Evolutionary conservation across 1,284 basidiomycete genomes (phyloP).

Genomic region (Rhodotorula sp.): DNA sequence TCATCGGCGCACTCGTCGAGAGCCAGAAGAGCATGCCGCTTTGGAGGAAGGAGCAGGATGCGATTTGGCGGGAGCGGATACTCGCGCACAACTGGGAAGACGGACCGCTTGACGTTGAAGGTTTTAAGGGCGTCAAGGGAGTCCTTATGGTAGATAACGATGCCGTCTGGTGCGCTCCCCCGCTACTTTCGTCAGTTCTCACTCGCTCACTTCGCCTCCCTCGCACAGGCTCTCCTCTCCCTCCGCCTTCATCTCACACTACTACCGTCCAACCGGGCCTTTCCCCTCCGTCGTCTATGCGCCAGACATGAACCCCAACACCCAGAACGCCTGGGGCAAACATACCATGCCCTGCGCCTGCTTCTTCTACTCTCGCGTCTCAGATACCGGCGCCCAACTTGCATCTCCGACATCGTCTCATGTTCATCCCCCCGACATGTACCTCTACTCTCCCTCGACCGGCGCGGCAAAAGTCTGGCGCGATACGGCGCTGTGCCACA

Average conservation of each 20-base stretch:
- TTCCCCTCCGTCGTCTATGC: slow-evolving; percentile 38
- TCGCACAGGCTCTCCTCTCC: slow-evolving; percentile 37
- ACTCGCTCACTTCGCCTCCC: not conserved
- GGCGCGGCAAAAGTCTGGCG: slow-evolving; percentile 37
- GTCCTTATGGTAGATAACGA: slow-evolving; percentile 41
- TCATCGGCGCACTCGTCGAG: slow-evolving; percentile 35
- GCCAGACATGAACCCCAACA: slow-evolving; percentile 34
- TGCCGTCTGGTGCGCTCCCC: slow-evolving; percentile 39
- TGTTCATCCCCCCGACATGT: slow-evolving; percentile 6
- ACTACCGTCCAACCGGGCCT: slow-evolving; percentile 27
- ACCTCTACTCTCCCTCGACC: slow-evolving; percentile 27
- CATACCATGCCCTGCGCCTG: slow-evolving; percentile 38
- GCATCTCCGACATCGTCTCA: not conserved
- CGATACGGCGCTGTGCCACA: slow-evolving; percentile 37
- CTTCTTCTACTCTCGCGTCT: slow-evolving; percentile 40
- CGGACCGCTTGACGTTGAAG: slow-evolving; percentile 5
- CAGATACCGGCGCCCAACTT: slow-evolving; percentile 25
- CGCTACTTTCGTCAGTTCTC: not conserved
- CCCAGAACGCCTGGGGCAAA: slow-evolving; percentile 31
- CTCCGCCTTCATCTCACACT: slow-evolving; percentile 30
- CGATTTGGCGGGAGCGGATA: slow-evolving; percentile 5
- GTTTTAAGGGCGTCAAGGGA: slow-evolving; percentile 32
- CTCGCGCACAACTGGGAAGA: slow-evolving; percentile 34
- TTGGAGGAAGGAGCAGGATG: slow-evolving; percentile 18
- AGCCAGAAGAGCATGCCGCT: slow-evolving; percentile 22